Evolutionary conservation across 106 monocot species (phyloP), one percentile per base, ranked within the genome.

Genomic region (Narthecium ossifragum): DNA sequence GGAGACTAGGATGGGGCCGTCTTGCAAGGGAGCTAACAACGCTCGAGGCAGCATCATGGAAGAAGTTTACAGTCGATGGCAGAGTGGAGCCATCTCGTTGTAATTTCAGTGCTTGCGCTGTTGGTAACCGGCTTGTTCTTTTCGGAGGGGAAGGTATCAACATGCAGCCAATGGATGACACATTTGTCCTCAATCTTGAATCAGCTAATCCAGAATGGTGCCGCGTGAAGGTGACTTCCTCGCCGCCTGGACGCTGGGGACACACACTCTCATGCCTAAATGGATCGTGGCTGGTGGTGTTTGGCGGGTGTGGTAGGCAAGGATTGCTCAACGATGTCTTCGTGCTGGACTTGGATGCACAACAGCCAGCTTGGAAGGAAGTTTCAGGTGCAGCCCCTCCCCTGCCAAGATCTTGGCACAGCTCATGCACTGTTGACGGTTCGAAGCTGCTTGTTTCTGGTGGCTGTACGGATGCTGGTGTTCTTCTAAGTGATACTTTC

Each of bases 91-190:
- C 93, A 6, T 94, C 89, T 14, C 84, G 93, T 0, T 94, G 93
- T 53, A 94, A 94, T 45, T 94, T 89, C 67, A 83, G 93, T 30
- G 88, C 85, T 1, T 94, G 93, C 47, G 89, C 93, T 11, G 93
- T 89, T 2, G 93, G 93, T 0, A 85, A 82, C 75, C 43, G 89
- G 28, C 79, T 94, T 2, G 89, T 94, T 38, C 85, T 94, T 6
- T 94, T 94, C 28, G 93, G 93, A 55, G 93, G 93, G 8, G 93
- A 94, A 53, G 93, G 93, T 2, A 66, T 94, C 34, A 68, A 86
- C 75, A 94, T 94, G 93, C 88, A 86, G 10, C 93, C 93, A 3
- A 94, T 94, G 93, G 85, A 85, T 41, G 93, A 94, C 46, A 94
- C 93, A 0, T 94, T 89, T 46, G 82, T 94, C 40, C 85, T 94